These are phyloP conservation scores for Phanerochaete sordida DNA, from an alignment of 768 basidiomycete genomes.

Conservation along the genomic window DNA sequence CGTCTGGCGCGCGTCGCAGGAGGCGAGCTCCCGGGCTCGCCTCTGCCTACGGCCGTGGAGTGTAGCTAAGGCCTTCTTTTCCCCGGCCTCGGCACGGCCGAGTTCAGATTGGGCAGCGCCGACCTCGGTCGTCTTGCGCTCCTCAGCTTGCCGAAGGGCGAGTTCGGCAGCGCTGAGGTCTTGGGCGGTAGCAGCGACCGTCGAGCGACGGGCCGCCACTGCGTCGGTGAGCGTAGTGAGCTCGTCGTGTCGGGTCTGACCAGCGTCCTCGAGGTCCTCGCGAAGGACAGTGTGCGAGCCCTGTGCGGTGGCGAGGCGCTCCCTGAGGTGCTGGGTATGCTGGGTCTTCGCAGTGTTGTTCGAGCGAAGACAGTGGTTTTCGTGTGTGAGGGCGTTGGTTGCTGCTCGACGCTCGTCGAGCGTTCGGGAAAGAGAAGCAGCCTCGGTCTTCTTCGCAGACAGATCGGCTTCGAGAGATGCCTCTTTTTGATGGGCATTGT, in stretches of 20 bases:
- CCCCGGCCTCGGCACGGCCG: no score
- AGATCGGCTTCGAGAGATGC: background rate
- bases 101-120: no score
- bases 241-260: background rate
- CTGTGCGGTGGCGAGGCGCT: background rate
- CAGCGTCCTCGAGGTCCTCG: background rate
- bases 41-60: no score
- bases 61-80: no score
- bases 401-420: background rate
- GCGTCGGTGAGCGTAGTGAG: background rate
- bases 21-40: no score
- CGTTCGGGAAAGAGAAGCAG: background rate
- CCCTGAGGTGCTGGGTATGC: background rate
- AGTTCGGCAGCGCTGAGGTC: no score
- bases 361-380: background rate
- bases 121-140: no score
- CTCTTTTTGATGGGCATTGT: background rate
- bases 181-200: no score
- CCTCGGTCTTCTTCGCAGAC: background rate
- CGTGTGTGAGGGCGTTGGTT: background rate
- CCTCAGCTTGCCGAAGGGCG: no score
- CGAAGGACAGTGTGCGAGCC: background rate
- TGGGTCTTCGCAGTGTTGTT: background rate
- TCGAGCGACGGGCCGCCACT: no score
- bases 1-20: no score